Evolutionary conservation across 2,329 filamentous ascomycete genomes (phyloP).

Genomic region (Xylariaceae sp.): DNA sequence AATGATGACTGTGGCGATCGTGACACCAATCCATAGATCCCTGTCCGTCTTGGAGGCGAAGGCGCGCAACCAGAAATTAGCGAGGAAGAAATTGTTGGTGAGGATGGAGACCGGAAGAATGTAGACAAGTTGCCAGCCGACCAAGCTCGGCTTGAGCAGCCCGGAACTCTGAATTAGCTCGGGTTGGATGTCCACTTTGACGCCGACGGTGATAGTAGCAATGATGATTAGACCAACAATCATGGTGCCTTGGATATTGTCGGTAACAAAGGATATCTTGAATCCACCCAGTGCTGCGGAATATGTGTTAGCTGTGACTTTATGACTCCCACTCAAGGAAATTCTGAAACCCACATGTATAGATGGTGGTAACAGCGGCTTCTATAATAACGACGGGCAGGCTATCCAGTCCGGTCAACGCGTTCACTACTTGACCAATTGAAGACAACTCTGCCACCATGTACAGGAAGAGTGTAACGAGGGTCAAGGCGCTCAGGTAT

Average conservation of each 20-base stretch:
- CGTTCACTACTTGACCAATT: slow-evolving; percentile 71
- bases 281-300: slow-evolving; percentile 71
- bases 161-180: slow-evolving; percentile 64
- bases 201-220: slow-evolving; percentile 72
- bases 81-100: slow-evolving; percentile 84
- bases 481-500: slow-evolving; percentile 71
- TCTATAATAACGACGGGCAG: slow-evolving; percentile 74
- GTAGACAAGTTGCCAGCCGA: slow-evolving; percentile 83
- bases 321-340: not conserved
- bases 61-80: slow-evolving; percentile 78
- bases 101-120: slow-evolving; percentile 76
- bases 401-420: slow-evolving; percentile 69
- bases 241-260: slow-evolving; percentile 77
- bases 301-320: slow-evolving; percentile 14
- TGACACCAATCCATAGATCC: slow-evolving; percentile 70
- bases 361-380: slow-evolving; percentile 73
- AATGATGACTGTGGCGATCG: slow-evolving; percentile 61
- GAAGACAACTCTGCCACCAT: slow-evolving; percentile 83
- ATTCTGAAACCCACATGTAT: slow-evolving; percentile 59
- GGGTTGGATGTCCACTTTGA: slow-evolving; percentile 67
- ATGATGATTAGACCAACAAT: slow-evolving; percentile 71
- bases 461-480: slow-evolving; percentile 79
- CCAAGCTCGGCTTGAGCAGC: slow-evolving; percentile 61
- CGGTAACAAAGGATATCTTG: slow-evolving; percentile 77
- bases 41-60: slow-evolving; percentile 76